Percentiles rank a stretch among this genome's conserved stretches.
phyloP scores from a whole-genome alignment of 176 grass and related monocot species.

The Neostapfia colusana region DNA sequence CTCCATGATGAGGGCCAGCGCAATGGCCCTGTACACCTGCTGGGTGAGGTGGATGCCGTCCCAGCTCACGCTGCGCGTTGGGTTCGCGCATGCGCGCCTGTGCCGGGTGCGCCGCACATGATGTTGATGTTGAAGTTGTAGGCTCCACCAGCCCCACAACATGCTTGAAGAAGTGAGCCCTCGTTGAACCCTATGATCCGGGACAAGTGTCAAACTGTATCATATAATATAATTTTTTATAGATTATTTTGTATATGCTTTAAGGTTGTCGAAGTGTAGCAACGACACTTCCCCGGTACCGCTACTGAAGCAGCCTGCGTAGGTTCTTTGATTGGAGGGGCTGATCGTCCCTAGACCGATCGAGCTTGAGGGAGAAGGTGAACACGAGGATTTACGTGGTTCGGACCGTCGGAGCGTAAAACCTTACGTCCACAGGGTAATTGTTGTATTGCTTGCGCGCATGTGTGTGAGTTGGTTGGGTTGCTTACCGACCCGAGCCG shows the following conservation, averaged over 20 bases:
- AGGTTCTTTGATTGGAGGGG: too few species aligned
- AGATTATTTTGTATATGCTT: background rate
- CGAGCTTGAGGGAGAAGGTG: too few species aligned
- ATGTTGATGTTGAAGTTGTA: constrained; percentile 64
- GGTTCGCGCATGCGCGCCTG: constrained; percentile 43
- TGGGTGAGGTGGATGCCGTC: constrained; percentile 93
- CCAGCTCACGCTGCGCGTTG: constrained; percentile 64
- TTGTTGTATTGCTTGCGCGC: too few species aligned
- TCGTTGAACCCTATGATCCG: constrained; percentile 54
- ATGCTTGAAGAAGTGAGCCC: constrained; percentile 53
- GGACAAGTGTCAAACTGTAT: background rate
- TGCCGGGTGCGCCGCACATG: constrained; percentile 61
- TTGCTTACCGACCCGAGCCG: too few species aligned
- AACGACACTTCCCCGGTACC: too few species aligned
- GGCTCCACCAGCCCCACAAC: constrained; percentile 56
- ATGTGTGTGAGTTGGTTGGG: too few species aligned
- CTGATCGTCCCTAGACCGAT: too few species aligned
- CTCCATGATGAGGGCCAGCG: constrained; percentile 65
- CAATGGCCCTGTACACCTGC: constrained; percentile 69
- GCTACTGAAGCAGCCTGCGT: too few species aligned
- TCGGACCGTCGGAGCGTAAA: too few species aligned
- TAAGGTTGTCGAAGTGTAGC: too few species aligned
- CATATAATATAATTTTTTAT: background rate
- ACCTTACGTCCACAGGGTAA: too few species aligned
- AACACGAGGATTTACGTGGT: too few species aligned